These are phyloP conservation scores for Suhomyces bolitotheri DNA, from an alignment of 1,139 yeast genomes.

Conservation along the genomic window DNA sequence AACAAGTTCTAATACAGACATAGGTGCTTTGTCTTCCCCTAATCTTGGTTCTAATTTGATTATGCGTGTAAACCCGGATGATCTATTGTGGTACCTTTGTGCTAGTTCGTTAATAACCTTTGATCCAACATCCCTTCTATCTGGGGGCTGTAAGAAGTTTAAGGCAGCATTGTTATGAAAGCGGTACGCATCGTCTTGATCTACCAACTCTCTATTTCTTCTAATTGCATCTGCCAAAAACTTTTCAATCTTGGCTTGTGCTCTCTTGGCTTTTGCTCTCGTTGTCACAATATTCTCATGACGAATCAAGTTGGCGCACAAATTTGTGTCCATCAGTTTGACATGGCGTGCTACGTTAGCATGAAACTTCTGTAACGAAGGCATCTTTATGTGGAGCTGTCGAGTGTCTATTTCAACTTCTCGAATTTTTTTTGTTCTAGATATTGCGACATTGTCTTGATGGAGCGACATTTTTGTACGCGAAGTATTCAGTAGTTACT, in stretches of 20 bases:
- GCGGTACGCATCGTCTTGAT: conserved; percentile 23
- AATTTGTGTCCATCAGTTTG: conserved; percentile 48
- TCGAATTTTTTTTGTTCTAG: conserved; percentile 1
- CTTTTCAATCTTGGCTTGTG: conserved; percentile 45
- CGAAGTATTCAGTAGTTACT: too few species aligned
- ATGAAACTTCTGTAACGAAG: conserved; percentile 45
- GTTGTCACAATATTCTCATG: conserved; percentile 50
- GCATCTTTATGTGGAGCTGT: conserved; percentile 26
- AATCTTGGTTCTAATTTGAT: conserved; percentile 81
- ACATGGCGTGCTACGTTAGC: conserved; percentile 48
- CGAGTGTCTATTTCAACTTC: neutral
- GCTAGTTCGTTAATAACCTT: conserved; percentile 68
- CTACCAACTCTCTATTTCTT: conserved; percentile 16
- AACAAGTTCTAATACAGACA: conserved; percentile 84
- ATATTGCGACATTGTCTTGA: conserved; percentile 3
- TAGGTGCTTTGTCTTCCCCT: conserved; percentile 87
- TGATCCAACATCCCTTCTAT: conserved; percentile 41
- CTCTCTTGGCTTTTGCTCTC: conserved; percentile 47
- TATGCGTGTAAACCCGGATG: conserved; percentile 85
- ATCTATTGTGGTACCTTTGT: conserved; percentile 60
- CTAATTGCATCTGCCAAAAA: conserved; percentile 37
- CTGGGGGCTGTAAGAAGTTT: conserved; percentile 44
- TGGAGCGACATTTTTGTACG: conserved; percentile 6
- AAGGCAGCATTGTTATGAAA: conserved; percentile 27
- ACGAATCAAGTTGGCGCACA: conserved; percentile 48